Evolutionary conservation across 176 grass and related monocot genomes (phyloP).

Genomic region (Eragrostis curvula): DNA sequence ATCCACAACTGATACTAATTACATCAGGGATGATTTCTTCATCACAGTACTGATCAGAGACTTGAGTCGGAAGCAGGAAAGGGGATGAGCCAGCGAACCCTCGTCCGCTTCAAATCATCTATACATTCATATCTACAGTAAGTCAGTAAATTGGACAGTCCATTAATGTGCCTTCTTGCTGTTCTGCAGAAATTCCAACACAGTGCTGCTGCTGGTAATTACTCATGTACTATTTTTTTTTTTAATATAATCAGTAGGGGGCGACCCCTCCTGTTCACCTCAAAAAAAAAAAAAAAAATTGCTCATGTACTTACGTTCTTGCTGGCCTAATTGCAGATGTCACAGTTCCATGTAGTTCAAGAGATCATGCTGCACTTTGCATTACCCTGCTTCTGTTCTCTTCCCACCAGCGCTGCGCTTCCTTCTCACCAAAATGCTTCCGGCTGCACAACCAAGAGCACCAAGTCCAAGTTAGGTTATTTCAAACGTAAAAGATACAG

Average conservation of each 20-base stretch:
- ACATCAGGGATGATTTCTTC: not conserved
- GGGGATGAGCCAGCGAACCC: not conserved
- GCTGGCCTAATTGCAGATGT: not conserved
- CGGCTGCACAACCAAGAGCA: conserved; percentile 54
- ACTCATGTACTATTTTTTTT: too few relatives aligned
- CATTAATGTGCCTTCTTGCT: not conserved
- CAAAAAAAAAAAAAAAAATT: too few relatives aligned
- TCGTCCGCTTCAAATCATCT: not conserved
- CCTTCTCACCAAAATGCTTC: conserved; percentile 87
- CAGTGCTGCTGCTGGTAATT: too few relatives aligned
- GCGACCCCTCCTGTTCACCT: too few relatives aligned
- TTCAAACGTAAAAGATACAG: not conserved
- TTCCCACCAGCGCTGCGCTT: conserved; percentile 86
- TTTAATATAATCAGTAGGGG: too few relatives aligned
- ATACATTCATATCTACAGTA: conserved; percentile 40
- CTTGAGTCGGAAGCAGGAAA: not conserved
- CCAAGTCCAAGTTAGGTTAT: conserved; percentile 9
- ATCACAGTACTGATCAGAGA: not conserved
- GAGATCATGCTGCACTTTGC: conserved; percentile 38
- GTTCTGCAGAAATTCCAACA: not conserved
- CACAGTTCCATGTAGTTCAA: not conserved
- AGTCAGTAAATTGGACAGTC: conserved; percentile 15
- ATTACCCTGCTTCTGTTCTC: conserved; percentile 62
- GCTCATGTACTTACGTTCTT: too few relatives aligned
- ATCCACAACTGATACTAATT: conserved; percentile 11